phyloP scores from a whole-genome alignment of 331 rosid species.

The Malus hybrid region DNA sequence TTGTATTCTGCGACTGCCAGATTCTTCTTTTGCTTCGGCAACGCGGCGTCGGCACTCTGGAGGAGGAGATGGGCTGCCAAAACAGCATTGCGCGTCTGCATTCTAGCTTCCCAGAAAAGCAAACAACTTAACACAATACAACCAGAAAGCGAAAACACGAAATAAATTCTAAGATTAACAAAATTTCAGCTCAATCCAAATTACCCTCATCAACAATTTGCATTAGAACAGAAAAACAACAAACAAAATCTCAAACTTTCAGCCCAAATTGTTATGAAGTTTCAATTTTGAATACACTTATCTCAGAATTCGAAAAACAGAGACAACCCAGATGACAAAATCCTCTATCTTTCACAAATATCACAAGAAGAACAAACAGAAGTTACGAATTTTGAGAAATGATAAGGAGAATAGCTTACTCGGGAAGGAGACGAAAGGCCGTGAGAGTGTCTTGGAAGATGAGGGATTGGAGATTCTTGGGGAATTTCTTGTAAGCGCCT shows the following conservation, averaged over 20 bases:
- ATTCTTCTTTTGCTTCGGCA: slow-evolving; percentile 77
- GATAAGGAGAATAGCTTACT: slow-evolving; percentile 28
- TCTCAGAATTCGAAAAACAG: not conserved
- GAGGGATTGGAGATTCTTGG: slow-evolving; percentile 59
- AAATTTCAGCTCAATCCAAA: not conserved
- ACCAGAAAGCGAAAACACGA: not conserved
- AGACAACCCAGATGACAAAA: not conserved
- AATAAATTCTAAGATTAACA: not conserved
- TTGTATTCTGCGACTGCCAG: slow-evolving; percentile 59
- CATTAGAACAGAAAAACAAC: not conserved
- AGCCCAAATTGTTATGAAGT: not conserved
- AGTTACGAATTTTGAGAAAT: not conserved
- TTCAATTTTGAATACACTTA: not conserved
- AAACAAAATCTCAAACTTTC: not conserved
- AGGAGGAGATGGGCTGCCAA: slow-evolving; percentile 57
- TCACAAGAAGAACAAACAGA: not conserved
- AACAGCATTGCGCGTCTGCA: slow-evolving; percentile 58
- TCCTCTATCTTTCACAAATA: not conserved
- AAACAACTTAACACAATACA: not conserved
- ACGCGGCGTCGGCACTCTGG: slow-evolving; percentile 56
- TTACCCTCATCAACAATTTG: not conserved
- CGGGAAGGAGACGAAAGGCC: slow-evolving; percentile 78
- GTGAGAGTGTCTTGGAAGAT: slow-evolving; percentile 59
- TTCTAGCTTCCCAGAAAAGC: slow-evolving; percentile 29
- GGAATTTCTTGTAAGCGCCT: slow-evolving; percentile 43